These are phyloP conservation scores for Aspergillus quadrilineatus DNA, from an alignment of 2,329 filamentous ascomycete genomes.

Conservation along the genomic window DNA sequence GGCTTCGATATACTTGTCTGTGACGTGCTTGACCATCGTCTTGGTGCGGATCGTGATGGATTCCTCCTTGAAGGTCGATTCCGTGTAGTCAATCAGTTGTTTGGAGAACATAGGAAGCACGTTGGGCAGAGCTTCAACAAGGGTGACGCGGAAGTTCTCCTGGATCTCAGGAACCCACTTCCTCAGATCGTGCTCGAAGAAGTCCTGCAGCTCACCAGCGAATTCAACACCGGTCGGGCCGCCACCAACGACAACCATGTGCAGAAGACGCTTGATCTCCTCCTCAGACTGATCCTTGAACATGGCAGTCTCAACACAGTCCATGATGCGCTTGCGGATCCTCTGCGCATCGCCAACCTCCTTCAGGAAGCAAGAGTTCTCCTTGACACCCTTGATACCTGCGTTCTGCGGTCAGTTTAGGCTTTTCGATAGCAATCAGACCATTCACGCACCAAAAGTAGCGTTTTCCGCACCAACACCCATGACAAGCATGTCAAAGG, in stretches of 20 bases:
- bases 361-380: conserved; percentile 97
- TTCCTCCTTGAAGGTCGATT: conserved; percentile 98
- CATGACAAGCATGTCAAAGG: conserved; percentile 97
- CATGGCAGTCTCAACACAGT: conserved; percentile 96
- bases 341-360: conserved; percentile 94
- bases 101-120: conserved; percentile 97
- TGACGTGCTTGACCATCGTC: conserved; percentile 98
- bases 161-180: conserved; percentile 97
- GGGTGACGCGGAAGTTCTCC: conserved; percentile 92
- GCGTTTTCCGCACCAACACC: conserved; percentile 98
- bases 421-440: not conserved
- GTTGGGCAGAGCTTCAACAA: conserved; percentile 95
- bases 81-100: conserved; percentile 98
- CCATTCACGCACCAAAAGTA: conserved; percentile 70
- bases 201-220: conserved; percentile 95
- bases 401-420: conserved; percentile 14
- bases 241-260: conserved; percentile 95
- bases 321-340: conserved; percentile 99
- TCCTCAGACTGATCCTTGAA: conserved; percentile 93
- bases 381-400: conserved; percentile 87
- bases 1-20: conserved; percentile 87
- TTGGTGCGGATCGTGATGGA: conserved; percentile 97
- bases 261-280: conserved; percentile 88
- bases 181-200: conserved; percentile 97
- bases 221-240: conserved; percentile 98